Conservation (phyloP, 805 yeast genomes). For the Candida rishiriensis region DNA sequence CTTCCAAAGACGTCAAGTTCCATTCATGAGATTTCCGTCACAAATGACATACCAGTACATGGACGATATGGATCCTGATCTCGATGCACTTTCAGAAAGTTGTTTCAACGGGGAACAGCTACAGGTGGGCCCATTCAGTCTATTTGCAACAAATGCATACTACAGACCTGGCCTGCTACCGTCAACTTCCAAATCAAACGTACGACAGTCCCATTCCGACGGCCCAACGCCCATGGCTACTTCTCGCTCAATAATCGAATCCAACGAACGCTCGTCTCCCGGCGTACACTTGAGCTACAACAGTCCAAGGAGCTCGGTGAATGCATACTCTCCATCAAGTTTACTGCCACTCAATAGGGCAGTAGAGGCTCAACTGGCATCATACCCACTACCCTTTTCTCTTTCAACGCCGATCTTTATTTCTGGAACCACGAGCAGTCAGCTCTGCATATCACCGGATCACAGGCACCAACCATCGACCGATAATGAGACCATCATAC, state of each 20-base stretch:
- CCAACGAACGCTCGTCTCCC: not conserved
- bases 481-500: constrained; percentile 13
- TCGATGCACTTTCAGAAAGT: constrained; percentile 25
- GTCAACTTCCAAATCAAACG: not conserved
- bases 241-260: not conserved
- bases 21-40: constrained; percentile 37
- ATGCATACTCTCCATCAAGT: not conserved
- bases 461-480: not conserved
- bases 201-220: not conserved
- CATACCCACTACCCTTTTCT: not conserved
- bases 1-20: constrained; percentile 43
- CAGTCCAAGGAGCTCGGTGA: not conserved
- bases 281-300: not conserved
- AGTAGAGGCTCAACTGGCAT: too few species aligned
- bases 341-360: not conserved
- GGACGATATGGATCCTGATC: constrained; percentile 33
- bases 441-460: not conserved
- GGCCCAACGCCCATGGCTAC: not conserved
- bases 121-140: constrained; percentile 28
- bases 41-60: constrained; percentile 33
- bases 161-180: too few species aligned
- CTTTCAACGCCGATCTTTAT: not conserved
- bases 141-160: constrained; percentile 2
- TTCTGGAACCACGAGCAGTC: not conserved
- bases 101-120: constrained; percentile 25